Evolutionary conservation across 495 filamentous ascomycete genomes (phyloP).

Genomic region (Xylaria curta): DNA sequence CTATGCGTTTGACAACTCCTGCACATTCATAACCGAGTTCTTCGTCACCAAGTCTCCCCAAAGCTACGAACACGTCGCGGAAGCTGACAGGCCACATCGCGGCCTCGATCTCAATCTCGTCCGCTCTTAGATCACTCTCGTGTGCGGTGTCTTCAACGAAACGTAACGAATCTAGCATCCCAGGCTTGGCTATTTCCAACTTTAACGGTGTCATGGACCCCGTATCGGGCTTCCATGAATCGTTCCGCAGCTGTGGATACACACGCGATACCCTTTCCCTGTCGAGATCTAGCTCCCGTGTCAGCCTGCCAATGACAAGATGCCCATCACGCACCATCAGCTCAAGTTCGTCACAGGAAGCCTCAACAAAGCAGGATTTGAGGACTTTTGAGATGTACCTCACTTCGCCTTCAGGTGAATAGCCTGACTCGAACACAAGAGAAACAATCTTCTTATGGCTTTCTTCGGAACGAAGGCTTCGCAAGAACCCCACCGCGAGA

Average conservation of each 20-base stretch:
- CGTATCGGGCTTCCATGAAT: not conserved
- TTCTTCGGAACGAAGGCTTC: not conserved
- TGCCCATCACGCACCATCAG: not conserved
- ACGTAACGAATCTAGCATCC: not conserved
- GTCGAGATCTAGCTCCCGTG: not conserved
- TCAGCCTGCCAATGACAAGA: not conserved
- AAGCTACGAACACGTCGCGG: conserved; percentile 50
- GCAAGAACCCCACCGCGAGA: not conserved
- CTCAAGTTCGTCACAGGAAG: not conserved
- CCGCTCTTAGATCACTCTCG: not conserved
- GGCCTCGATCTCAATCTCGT: conserved; percentile 41
- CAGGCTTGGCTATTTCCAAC: not conserved
- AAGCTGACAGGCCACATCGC: conserved; percentile 44
- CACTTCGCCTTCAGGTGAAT: not conserved
- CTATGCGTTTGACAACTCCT: conserved; percentile 55
- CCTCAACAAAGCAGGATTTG: not conserved
- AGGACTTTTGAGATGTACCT: not conserved
- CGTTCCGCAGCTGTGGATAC: not conserved
- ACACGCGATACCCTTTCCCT: not conserved
- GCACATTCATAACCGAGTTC: conserved; percentile 48
- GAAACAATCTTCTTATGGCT: not conserved
- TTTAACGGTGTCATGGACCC: not conserved
- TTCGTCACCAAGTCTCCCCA: conserved; percentile 44
- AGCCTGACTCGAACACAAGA: not conserved
- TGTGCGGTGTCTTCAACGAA: not conserved